These are phyloP conservation scores for Calonectria hongkongensis DNA, from an alignment of 2,329 filamentous ascomycete species.

Conservation along the genomic window DNA sequence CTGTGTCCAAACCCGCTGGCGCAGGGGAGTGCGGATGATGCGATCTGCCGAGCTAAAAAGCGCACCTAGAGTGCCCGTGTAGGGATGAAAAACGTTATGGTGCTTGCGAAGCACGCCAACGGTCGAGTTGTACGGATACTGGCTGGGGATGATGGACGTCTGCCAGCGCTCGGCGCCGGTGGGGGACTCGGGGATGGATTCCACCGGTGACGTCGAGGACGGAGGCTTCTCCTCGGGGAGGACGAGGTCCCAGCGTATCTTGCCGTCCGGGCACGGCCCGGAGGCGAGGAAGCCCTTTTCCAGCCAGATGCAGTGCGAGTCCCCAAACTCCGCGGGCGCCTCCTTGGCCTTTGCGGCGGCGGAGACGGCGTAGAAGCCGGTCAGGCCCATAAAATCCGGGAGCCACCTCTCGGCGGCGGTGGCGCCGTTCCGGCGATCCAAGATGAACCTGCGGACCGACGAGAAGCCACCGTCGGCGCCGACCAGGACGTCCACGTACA, in stretches of 20 bases:
- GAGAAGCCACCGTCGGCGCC: constrained; percentile 52
- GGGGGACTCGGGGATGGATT: neutral
- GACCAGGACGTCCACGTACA: constrained; percentile 44
- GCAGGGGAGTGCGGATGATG: constrained; percentile 51
- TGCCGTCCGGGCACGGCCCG: constrained; percentile 43
- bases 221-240: constrained; percentile 46
- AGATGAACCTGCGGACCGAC: constrained; percentile 45
- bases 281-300: constrained; percentile 47
- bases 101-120: constrained; percentile 41
- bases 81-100: constrained; percentile 46
- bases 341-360: constrained; percentile 17
- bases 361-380: constrained; percentile 51
- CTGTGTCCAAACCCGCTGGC: constrained; percentile 51
- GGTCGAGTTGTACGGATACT: constrained; percentile 40
- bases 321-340: constrained; percentile 35
- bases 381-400: constrained; percentile 49
- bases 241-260: constrained; percentile 53
- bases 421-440: constrained; percentile 38
- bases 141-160: constrained; percentile 42
- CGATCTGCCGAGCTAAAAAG: constrained; percentile 49
- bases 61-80: constrained; percentile 44
- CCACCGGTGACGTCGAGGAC: constrained; percentile 26
- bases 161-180: constrained; percentile 41
- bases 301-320: constrained; percentile 45
- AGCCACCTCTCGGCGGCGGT: constrained; percentile 48